Base-by-base conservation (phyloP, 176 grass and related monocot genomes). In the Miscanthus lutarioriparius region DNA sequence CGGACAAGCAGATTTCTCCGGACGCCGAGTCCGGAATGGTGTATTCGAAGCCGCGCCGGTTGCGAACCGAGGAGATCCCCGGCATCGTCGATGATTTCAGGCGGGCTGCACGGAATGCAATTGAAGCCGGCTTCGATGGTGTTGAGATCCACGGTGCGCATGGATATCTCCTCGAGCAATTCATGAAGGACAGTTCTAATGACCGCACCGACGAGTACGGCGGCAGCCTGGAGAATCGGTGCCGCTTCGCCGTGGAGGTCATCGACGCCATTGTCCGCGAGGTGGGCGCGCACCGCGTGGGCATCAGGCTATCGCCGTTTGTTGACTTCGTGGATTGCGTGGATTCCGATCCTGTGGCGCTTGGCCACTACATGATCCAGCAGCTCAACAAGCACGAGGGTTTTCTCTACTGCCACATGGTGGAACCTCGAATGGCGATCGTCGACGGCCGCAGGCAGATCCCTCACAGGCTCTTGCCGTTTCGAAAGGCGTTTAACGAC, bases 111-210 rank as follows among this genome's bases (percentile, higher is more conserved):
- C 19, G 48, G 27, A 88, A 83, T 0, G 74, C 54, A 3, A 65
- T 83, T 2, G 53, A 78, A 17, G 80, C 74, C 0, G 80, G 86
- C 6, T 88, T 88, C 17, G 86, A 83, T 9, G 86, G 80, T 5
- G 80, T 83, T 12, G 86, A 83, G 74, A 82, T 88, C 51, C 86
- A 88, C 7, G 74, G 64, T 5, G 80, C 80, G 7, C 40, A 78
- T 1, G 53, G 86, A 1, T 72, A 4, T 10, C 51, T 88, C 49
- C 51, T 88, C 4, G 86, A 88, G 86, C 73, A 88, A 1, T 88
- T 88, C 39, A 83, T 88, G 80, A 88, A 83, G 40, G 78, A 84
- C 16, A 37, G 72, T 14, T 23, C 72, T 10, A 84, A 76, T 23
- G 72, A 67, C 61, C 82, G 82, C 5, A 2, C 30, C 0, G 82